Evolutionary conservation across 768 basidiomycete species (phyloP).

Genomic region (Tricholoma bakamatsutake): DNA sequence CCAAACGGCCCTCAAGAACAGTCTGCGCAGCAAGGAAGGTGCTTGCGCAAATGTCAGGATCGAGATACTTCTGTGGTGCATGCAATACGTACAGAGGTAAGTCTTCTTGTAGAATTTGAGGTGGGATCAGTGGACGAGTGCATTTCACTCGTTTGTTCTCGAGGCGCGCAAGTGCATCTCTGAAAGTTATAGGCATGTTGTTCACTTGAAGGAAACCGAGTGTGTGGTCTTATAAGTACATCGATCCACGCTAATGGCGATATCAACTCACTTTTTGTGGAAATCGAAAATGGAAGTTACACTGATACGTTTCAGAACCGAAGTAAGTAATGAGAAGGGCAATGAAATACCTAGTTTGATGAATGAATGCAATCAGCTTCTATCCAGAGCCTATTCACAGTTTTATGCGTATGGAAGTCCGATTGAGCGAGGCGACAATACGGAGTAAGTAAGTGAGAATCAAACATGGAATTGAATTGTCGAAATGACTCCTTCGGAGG

Average conservation of each 20-base stretch:
- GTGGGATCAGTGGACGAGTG: conserved; percentile 86
- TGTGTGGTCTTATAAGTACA: neutral
- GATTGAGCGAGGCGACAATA: neutral
- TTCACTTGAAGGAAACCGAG: conserved; percentile 31
- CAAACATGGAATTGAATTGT: neutral
- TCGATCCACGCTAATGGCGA: neutral
- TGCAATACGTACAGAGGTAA: conserved; percentile 62
- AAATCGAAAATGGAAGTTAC: neutral
- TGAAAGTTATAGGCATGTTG: conserved; percentile 68
- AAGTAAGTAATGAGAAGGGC: too few relatives aligned
- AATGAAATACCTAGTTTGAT: too few relatives aligned
- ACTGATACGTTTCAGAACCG: neutral
- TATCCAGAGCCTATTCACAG: neutral
- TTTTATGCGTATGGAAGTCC: neutral
- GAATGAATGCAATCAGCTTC: neutral
- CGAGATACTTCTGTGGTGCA: conserved; percentile 1
- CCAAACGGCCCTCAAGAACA: conserved; percentile 77
- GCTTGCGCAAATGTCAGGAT: conserved; percentile 29
- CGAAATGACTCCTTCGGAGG: neutral
- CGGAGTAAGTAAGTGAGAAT: neutral
- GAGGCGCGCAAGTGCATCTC: conserved; percentile 72
- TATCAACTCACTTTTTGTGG: conserved; percentile 4
- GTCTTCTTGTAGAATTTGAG: conserved; percentile 92
- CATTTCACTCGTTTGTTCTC: conserved; percentile 86
- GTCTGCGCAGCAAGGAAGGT: conserved; percentile 81